phyloP scores from a whole-genome alignment of 163 green algal genomes.

The Scenedesmus sp. region DNA sequence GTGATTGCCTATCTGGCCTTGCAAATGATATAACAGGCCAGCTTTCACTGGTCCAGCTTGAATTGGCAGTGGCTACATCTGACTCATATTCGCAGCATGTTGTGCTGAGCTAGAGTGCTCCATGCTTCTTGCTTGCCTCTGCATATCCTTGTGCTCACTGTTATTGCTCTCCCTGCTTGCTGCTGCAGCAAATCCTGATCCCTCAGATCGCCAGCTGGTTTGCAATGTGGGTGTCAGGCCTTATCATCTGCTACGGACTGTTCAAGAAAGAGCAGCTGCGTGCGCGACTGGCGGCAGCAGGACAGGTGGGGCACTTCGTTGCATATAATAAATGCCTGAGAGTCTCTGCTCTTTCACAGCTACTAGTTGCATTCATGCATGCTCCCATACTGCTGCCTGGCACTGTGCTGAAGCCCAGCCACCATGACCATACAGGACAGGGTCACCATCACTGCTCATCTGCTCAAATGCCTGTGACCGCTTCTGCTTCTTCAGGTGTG shows the following conservation, averaged over 20 bases:
- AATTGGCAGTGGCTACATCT: no score
- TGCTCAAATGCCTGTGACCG: not conserved
- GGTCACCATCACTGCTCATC: no score
- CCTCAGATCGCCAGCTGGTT: slow-evolving; percentile 64
- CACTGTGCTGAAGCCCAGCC: not conserved
- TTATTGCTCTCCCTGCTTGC: not conserved
- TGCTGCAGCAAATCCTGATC: slow-evolving; percentile 57
- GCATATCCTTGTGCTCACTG: not conserved
- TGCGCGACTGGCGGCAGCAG: slow-evolving; percentile 49
- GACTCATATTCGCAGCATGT: no score
- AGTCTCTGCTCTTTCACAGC: not conserved
- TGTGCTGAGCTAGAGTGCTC: no score
- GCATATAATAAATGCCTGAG: not conserved
- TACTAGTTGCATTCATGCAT: not conserved
- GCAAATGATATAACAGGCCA: not conserved
- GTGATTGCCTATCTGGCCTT: not conserved
- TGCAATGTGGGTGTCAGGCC: slow-evolving; percentile 59
- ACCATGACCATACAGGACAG: not conserved
- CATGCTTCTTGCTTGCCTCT: not conserved
- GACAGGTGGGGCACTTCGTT: not conserved
- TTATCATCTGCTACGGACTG: slow-evolving; percentile 57
- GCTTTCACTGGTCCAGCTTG: no score
- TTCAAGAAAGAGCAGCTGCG: slow-evolving; percentile 62
- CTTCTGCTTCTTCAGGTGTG: slow-evolving; percentile 50
- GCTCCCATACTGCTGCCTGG: not conserved